Base-by-base conservation (phyloP, 768 basidiomycete species). In the Pholiota microspora region DNA sequence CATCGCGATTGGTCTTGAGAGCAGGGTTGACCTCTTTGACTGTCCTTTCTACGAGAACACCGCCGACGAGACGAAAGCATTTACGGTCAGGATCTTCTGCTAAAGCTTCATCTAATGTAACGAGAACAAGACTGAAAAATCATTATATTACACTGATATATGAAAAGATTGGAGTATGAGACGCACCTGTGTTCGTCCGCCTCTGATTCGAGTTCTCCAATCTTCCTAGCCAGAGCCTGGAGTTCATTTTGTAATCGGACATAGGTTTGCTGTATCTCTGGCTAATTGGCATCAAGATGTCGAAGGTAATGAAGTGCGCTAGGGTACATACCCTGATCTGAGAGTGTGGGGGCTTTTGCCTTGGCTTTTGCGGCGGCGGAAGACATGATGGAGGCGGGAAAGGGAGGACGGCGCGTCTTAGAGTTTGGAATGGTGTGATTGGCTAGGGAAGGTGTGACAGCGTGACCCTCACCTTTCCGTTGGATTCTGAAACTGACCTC, bases 51-150 rank as follows among this genome's bases (percentile, higher is more conserved):
- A 98, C 96, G 13, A 99, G 80, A 5, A 97, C 88, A 25, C 96
- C 96, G 4, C 97, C 97, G 59, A 99, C 89, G 61, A 98, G 78
- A 50, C 96, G 86, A 75, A 98, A 99, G 72, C 97, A 98, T 75
- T 93, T 94, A 54, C 97, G 86, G 70, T 86, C 81, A 15, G 96
- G 94, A 55, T 95, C 90, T 55, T 85, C 82, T n/a, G 75, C 77
- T 34, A 93, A 73, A 8, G 86, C 85, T 59, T 98, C 94, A 59
- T 88, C 82, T 31, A 99, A 73, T 1, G 97, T 98, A 3, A 81
- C 79, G 34, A 98, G 79, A 7, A 99, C 97, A 13, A 99, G 77
- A 36, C 95, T 98, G 59, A 23, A 58, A 16, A 23, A 51, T 55
- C 38, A 55, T 52, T 45, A 47, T 40, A 6, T n/a, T 15, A n/a